Evolutionary conservation across 306 rosid genomes (phyloP), one percentile per base, ranked within the genome.

Genomic region (Fragaria ananassa): DNA sequence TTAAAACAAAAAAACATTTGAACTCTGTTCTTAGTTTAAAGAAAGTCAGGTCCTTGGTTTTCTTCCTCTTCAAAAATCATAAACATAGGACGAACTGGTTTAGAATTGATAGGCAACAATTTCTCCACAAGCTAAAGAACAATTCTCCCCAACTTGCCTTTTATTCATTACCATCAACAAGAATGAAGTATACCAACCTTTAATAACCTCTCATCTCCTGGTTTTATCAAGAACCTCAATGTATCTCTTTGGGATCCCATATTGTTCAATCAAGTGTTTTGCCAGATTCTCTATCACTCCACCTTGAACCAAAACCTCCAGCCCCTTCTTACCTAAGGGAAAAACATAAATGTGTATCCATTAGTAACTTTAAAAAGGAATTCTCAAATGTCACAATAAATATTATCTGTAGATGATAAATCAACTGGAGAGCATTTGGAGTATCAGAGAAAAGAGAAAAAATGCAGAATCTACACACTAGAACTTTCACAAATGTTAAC

Each of bases 201-300:
- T 50, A 15, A 10, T 31, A 49, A 60, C 35, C 65, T 45, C 67
- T 90, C 78, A 87, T 90, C 62, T 90, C 86, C 73, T 90, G 35
- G 96, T 95, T 86, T 90, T 95, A 60, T 95, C 96, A 78, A 87
- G 91, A 81, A 95, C 98, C 82, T 92, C 97, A 46, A 95, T 95
- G 79, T 75, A 88, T 85, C 88, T 92, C 88, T 95, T 95, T 42
- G 96, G 96, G 78, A 95, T 90, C 78, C 96, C 96, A 81, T 88
- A 95, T 39, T 92, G 96, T 79, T 95, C 97, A 53, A 90, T 75
- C 87, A 95, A 80, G 86, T 89, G 96, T 76, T 86, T 92, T 57
- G 91, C 93, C 65, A 95, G 71, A 83, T 89, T 94, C 76, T 92
- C 96, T 44, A 95, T 92, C 44, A 95, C 97, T 23, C 98, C 96